Evolutionary conservation across 2,329 filamentous ascomycete genomes (phyloP), one percentile per base, ranked within the genome.

Genomic region (Alternaria brassicae): DNA sequence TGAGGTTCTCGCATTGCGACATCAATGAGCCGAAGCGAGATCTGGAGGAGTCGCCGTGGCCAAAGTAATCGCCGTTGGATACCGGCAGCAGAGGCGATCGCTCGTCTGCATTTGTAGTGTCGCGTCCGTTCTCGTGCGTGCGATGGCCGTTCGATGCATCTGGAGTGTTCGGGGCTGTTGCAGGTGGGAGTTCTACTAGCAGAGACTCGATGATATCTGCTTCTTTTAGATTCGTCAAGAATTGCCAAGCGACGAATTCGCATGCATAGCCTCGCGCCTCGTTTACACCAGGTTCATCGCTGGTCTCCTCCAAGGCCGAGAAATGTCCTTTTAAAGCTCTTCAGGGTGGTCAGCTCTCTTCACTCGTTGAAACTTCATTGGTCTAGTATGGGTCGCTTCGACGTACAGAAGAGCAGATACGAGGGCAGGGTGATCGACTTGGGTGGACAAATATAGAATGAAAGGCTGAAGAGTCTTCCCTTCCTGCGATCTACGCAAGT

Each of bases 201-300:
- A 91, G 89, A 69, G 84, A 91, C 55, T 92, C 87, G 25, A 94
- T 88, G 8, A 88, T 88, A 69, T 93, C 91, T 23, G 87, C 82
- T 72, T 92, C 89, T 2, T 88, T 89, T 30, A 93, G 80, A 54
- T 87, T 87, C 15, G 87, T 87, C 34, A 93, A 81, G 67, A 92
- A 92, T 37, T 91, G 86, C 89, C 90, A 93, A 36, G 91, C 91
- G 13, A 92, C 89, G 61, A 92, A 90, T 79, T 94, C 91, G 72
- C 91, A 93, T 27, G 89, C 90, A 71, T 87, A 86, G 19, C 89
- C 89, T 53, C 91, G 84, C 13, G 89, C 86, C 57, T 90, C 85
- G 57, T 88, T 86, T 30, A 93, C 79, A 4, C 88, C 87, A 59
- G 86, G 86, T 58, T 90, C 85, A 51, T 83, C 81, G 49, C 84